Evolutionary conservation across 1,139 yeast species (phyloP).

Genomic region (Saccharomycopsis crataegensis): DNA sequence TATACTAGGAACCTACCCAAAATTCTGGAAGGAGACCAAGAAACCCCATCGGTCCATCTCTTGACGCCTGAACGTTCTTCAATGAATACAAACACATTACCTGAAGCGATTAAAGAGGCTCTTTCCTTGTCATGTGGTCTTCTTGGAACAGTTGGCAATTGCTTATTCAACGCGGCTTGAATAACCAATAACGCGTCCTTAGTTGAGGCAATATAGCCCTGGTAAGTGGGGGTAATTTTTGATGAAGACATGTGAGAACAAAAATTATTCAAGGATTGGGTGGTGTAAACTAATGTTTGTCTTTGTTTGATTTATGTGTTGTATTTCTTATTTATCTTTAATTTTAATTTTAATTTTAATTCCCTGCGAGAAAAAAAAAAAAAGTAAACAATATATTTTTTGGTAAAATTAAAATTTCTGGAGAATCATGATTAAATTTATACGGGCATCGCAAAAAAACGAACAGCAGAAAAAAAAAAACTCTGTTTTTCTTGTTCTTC

Average conservation of each 20-base stretch:
- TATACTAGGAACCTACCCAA: constrained; percentile 78
- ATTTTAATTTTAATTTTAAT: background rate
- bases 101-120: constrained; percentile 55
- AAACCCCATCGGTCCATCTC: constrained; percentile 90
- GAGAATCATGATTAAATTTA: too few species aligned
- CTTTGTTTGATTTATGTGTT: background rate
- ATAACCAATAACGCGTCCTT: constrained; percentile 78
- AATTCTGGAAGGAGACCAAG: constrained; percentile 89
- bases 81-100: constrained; percentile 76
- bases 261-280: background rate
- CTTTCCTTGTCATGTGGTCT: constrained; percentile 83
- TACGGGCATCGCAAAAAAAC: too few species aligned
- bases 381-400: too few species aligned
- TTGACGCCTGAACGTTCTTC: constrained; percentile 80
- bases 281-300: background rate
- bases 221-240: constrained; percentile 53
- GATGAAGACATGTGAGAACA: background rate
- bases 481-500: too few species aligned
- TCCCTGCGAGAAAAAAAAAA: background rate
- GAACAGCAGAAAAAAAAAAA: too few species aligned
- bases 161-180: constrained; percentile 64
- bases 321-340: background rate
- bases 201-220: constrained; percentile 74
- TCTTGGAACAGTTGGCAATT: constrained; percentile 58
- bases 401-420: too few species aligned